Evolutionary conservation across 257 asterid genomes (phyloP), one percentile per base, ranked within the genome.

Genomic region (Nicotiana attenuata): DNA sequence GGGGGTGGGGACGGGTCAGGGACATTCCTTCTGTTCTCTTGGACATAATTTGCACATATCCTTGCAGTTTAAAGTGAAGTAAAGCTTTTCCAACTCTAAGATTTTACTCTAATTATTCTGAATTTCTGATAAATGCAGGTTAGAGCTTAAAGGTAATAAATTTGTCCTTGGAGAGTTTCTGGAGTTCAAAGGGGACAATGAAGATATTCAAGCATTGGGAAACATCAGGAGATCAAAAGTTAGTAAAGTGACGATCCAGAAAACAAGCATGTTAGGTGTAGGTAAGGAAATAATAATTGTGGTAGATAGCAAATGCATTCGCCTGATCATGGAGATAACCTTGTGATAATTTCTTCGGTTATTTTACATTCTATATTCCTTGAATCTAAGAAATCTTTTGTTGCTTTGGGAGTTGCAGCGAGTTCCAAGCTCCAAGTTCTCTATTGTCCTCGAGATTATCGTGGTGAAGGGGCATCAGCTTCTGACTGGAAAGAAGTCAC

Each of bases 221-320:
- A 89, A 89, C 85, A 89, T 96, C 89, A 91, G 69, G 89, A 89
- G 98, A 90, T 96, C 99, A 50, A 96, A 96, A 93, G 92, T 96
- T 79, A 87, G 97, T 76, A 90, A 83, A 57, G 28, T 96, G 85
- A 86, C 83, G 33, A 85, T 94, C 84, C 98, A 93, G 89, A 96
- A 94, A 90, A 91, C 92, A 84, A 94, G 99, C 98, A 92, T 94
- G 98, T 89, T 96, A 73, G 98, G 97, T 80, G 86, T 96, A 64
- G 99, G 99, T 96, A 90, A 88, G 66, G 24, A 75, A 26, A 75
- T 50, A 73, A 73, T 71, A 47, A 24, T 59, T 69, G 7, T 75
- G 79, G 61, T 75, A 50, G 45, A 16, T 75, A 15, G 45, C 61
- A 75, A 50, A 75, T 50, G 64, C 10, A 24, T 75, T 73, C 29